A percentile compares a stretch with the other conserved stretches of the same genome.
phyloP scores from a whole-genome alignment of 73 alveolate genomes.

The Paramecium sonneborni region DNA sequence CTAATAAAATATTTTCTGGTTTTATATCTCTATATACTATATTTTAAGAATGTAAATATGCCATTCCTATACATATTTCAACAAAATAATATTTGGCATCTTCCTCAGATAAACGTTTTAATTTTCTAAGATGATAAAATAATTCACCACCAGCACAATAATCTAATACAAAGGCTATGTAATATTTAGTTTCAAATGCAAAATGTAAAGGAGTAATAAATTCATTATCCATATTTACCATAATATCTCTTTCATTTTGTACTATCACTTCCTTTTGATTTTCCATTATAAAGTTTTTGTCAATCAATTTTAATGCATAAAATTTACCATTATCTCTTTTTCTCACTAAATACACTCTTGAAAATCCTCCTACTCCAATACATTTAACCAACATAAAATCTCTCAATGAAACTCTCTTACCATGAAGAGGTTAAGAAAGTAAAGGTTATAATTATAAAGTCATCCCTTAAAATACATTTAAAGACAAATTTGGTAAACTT shows the following conservation, averaged over 20 bases:
- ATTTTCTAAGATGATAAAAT: constrained; percentile 74
- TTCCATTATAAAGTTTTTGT: constrained; percentile 52
- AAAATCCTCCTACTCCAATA: constrained; percentile 90
- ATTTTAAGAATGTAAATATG: constrained; percentile 69
- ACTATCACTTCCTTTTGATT: constrained; percentile 59
- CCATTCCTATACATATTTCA: constrained; percentile 76
- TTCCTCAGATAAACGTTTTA: constrained; percentile 72
- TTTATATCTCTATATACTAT: constrained; percentile 74
- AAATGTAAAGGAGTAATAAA: constrained; percentile 36
- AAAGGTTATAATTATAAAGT: background rate
- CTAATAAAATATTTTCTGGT: constrained; percentile 81
- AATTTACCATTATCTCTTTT: constrained; percentile 80
- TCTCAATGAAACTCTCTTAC: constrained; percentile 29
- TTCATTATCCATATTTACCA: constrained; percentile 45
- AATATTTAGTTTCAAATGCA: constrained; percentile 62
- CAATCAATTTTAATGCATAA: constrained; percentile 79
- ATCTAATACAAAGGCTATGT: constrained; percentile 58
- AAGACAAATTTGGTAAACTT: background rate
- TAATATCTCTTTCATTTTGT: constrained; percentile 56
- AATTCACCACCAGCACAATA: constrained; percentile 67
- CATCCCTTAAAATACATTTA: background rate
- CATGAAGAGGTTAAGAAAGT: background rate
- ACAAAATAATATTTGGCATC: constrained; percentile 72
- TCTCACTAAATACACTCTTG: constrained; percentile 78
- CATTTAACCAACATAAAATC: constrained; percentile 70